phyloP scores from a whole-genome alignment of 371 early-diverging fungal species.

The Mucor velutinosus region DNA sequence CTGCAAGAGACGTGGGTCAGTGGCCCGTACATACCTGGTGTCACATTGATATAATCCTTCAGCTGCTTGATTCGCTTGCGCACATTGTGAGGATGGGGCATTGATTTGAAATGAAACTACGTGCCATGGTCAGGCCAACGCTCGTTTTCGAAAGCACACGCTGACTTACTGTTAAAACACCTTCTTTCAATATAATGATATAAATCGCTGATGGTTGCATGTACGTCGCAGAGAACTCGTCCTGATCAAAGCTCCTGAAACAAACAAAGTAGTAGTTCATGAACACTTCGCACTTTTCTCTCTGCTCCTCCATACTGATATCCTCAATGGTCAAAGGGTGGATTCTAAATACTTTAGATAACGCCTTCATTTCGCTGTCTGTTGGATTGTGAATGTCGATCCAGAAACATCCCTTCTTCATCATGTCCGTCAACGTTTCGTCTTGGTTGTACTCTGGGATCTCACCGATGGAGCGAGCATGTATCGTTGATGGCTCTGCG shows the following conservation, averaged over 20 bases:
- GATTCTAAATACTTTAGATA: slow-evolving; percentile 60
- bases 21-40: slow-evolving; percentile 43
- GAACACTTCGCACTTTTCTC: slow-evolving; percentile 94
- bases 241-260: slow-evolving; percentile 77
- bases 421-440: slow-evolving; percentile 30
- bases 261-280: slow-evolving; percentile 90
- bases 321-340: slow-evolving; percentile 94
- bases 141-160: background rate
- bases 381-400: slow-evolving; percentile 79
- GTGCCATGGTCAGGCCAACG: background rate
- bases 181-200: slow-evolving; percentile 80
- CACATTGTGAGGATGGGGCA: slow-evolving; percentile 76
- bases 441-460: slow-evolving; percentile 28
- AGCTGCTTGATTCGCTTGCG: slow-evolving; percentile 75
- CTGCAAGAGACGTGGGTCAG: background rate
- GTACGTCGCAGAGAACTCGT: slow-evolving; percentile 65
- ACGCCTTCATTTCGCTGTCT: slow-evolving; percentile 69
- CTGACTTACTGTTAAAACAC: slow-evolving; percentile 70
- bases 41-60: slow-evolving; percentile 62
- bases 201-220: slow-evolving; percentile 81
- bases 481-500: slow-evolving; percentile 36
- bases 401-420: slow-evolving; percentile 77
- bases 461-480: slow-evolving; percentile 39
- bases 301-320: slow-evolving; percentile 84
- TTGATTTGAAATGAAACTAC: slow-evolving; percentile 74